phyloP scores from a whole-genome alignment of 768 basidiomycete genomes.

The Tylopilus vinaceipallidus region DNA sequence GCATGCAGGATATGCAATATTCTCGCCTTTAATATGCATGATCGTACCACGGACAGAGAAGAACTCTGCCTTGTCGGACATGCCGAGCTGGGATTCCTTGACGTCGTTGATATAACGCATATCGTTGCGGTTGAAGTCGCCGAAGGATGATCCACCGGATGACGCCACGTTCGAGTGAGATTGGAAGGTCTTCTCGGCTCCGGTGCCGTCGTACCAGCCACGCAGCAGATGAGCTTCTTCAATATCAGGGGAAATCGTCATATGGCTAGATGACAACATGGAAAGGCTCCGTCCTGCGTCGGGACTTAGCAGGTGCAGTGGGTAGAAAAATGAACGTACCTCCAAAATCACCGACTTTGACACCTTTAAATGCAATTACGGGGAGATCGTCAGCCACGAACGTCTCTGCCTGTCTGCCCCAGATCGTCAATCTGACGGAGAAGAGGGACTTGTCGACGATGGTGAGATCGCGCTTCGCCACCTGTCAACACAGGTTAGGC shows the following conservation, averaged over 20 bases:
- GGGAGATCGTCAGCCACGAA: constrained; percentile 59
- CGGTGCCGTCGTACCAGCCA: constrained; percentile 88
- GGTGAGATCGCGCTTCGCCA: constrained; percentile 85
- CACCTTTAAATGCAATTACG: constrained; percentile 91
- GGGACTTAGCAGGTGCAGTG: constrained; percentile 7
- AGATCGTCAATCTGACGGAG: constrained; percentile 83
- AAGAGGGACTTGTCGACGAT: constrained; percentile 82
- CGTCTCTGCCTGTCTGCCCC: constrained; percentile 93
- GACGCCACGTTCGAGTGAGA: constrained; percentile 54
- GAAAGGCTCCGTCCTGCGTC: constrained; percentile 75
- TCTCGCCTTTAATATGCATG: constrained; percentile 83
- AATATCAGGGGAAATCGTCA: constrained; percentile 90
- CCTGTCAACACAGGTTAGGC: constrained; percentile 41
- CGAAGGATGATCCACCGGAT: constrained; percentile 37
- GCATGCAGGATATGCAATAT: constrained; percentile 87
- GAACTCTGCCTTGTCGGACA: constrained; percentile 73
- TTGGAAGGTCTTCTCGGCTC: constrained; percentile 62
- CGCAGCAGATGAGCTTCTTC: constrained; percentile 80
- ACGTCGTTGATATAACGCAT: constrained; percentile 73
- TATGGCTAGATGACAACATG: constrained; percentile 74
- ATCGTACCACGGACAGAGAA: constrained; percentile 83
- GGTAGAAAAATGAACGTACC: constrained; percentile 40
- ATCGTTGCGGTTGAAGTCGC: constrained; percentile 66
- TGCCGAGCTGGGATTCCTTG: constrained; percentile 73
- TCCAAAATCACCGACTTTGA: constrained; percentile 89